Evolutionary conservation across 2,329 filamentous ascomycete species (phyloP), one percentile per base, ranked within the genome.

Genomic region (Keithomyces neogunnii): DNA sequence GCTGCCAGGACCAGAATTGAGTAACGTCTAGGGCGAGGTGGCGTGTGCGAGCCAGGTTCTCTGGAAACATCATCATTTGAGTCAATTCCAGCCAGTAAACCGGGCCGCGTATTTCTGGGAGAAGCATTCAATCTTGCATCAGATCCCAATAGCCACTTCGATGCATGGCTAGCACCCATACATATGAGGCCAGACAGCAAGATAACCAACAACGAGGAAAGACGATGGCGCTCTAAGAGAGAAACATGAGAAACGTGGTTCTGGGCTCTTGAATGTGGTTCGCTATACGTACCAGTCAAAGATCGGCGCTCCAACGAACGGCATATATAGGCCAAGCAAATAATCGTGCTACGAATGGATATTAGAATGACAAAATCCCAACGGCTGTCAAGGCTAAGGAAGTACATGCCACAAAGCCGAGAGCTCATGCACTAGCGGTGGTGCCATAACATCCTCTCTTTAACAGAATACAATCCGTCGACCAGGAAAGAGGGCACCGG

Each of bases 251-350:
- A 19, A 19, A 52, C 13, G 4, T 36, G 38, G 31, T 39, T 13
- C 9, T 28, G 26, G 3, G 4, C 9, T 26, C 5, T 9, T 10
- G 11, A 35, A 8, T 8, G 31, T 44, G 10, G 6, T 19, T 10
- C 7, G 28, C 26, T 44, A 13, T 40, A 55, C 63, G 51, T 61
- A 77, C 77, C 73, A 55, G 74, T 71, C 49, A 79, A 63, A 26
- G 72, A 73, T 57, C 78, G 75, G 39, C 69, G 68, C 52, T 77
- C 70, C 10, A 77, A 60, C 5, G 68, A 73, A 54, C 69, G 65
- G 3, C 69, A 71, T 11, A 78, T 66, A 65, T 74, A 78, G 43
- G 73, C 59, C 60, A 78, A 76, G 3, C 74, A 77, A 45, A 67
- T 58, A 11, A 75, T 59, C 54, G 73, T 71, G 59, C 76, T 79